phyloP scores from a whole-genome alignment of 2,329 filamentous ascomycete genomes.

The Talaromyces sp. region DNA sequence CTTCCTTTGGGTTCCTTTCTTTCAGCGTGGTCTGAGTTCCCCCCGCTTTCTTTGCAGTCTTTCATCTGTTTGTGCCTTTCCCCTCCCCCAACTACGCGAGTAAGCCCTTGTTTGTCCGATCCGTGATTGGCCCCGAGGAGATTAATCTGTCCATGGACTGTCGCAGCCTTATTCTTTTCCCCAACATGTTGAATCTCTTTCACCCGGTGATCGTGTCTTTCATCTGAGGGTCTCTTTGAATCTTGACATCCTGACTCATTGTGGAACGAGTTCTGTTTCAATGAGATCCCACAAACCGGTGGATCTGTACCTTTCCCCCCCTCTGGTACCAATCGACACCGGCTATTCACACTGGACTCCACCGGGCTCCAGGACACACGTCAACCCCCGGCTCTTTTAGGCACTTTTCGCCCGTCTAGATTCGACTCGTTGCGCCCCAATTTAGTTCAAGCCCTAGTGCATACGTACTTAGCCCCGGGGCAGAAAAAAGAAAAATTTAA shows the following conservation, averaged over 20 bases:
- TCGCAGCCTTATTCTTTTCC: not conserved
- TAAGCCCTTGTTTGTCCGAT: not conserved
- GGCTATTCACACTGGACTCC: not conserved
- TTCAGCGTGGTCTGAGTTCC: too few species aligned
- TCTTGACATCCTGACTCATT: not conserved
- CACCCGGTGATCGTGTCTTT: not conserved
- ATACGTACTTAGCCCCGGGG: slow-evolving; percentile 6
- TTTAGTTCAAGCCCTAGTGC: not conserved
- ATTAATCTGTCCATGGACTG: not conserved
- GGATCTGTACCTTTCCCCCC: slow-evolving; percentile 4
- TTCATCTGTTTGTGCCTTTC: not conserved
- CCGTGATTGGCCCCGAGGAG: not conserved
- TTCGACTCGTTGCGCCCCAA: not conserved
- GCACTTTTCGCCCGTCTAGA: not conserved
- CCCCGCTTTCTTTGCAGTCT: not conserved
- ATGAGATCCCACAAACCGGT: slow-evolving; percentile 10
- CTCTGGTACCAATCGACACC: not conserved
- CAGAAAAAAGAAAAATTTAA: not conserved
- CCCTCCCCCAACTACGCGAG: not conserved
- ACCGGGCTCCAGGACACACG: slow-evolving; percentile 11
- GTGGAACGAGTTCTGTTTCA: slow-evolving; percentile 4
- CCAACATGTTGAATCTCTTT: not conserved
- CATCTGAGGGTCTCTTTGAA: not conserved
- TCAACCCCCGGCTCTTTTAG: slow-evolving; percentile 9
- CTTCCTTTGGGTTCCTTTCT: too few species aligned